phyloP scores from a whole-genome alignment of 2,329 filamentous ascomycete genomes.

The Penicillium sp. region DNA sequence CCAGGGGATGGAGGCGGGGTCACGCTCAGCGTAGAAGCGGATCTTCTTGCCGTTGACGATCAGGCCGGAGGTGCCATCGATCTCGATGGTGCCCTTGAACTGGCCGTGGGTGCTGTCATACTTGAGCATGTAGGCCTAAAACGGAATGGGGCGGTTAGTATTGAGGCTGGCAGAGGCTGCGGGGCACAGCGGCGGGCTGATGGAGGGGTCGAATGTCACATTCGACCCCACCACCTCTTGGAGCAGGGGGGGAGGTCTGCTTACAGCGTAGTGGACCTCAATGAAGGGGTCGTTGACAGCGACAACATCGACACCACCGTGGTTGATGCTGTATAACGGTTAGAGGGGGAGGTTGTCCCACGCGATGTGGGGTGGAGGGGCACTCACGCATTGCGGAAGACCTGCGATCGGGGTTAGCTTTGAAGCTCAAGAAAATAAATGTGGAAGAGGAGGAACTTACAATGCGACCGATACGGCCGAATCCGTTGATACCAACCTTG shows the following conservation, averaged over 20 bases:
- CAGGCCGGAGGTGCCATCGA: conserved; percentile 69
- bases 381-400: conserved; percentile 93
- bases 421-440: background rate
- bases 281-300: conserved; percentile 99
- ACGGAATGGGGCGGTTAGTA: conserved; percentile 8
- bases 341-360: conserved; percentile 19
- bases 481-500: conserved; percentile 94
- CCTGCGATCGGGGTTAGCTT: conserved; percentile 46
- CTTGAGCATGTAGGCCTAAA: conserved; percentile 99
- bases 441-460: conserved; percentile 44
- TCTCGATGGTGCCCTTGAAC: conserved; percentile 90
- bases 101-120: conserved; percentile 96
- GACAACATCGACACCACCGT: conserved; percentile 86
- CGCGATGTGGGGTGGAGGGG: background rate
- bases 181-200: background rate
- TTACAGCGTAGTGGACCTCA: conserved; percentile 94
- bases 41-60: conserved; percentile 92
- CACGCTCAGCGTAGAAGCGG: conserved; percentile 91
- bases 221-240: background rate
- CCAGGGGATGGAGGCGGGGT: conserved; percentile 92
- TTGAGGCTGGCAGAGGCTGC: background rate
- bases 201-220: background rate
- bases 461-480: conserved; percentile 99
- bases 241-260: too few relatives aligned
- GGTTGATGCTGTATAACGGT: conserved; percentile 66